Evolutionary conservation across 257 asterid species (phyloP), one percentile per base, ranked within the genome.

Genomic region (Henckelia pumila): DNA sequence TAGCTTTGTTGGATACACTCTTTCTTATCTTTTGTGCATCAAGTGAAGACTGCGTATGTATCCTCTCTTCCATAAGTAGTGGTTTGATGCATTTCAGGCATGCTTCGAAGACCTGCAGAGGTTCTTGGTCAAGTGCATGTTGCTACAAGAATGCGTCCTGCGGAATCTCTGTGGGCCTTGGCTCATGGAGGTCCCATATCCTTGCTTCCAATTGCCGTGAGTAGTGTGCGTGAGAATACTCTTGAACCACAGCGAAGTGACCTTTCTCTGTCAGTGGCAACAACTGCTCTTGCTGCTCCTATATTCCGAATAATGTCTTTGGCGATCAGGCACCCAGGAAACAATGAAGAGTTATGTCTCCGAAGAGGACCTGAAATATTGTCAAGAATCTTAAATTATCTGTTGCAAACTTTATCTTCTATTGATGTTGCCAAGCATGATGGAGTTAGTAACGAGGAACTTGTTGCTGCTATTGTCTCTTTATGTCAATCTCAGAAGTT

Each of bases 81-180:
- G 47, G 60, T 66, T 53, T 67, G 75, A 25, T 75, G 73, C 63
- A 66, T 72, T 76, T 78, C 81, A 93, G 99, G 99, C 65, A 76
- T 84, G 85, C 86, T 78, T 50, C 87, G 99, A 71, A 84, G 97
- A 70, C 99, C 96, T 29, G 99, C 99, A 44, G 99, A 93, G 84
- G 96, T 93, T 79, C 97, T 93, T 70, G 99, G 99, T 76, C 99
- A 93, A 83, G 99, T 93, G 68, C 96, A 93, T 59, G 97, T 93
- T 75, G 96, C 98, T 67, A 81, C 83, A 73, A 89, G 97, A 84
- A 86, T 86, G 87, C 86, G 98, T 28, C 96, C 98, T 20, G 69
- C 87, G 17, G 97, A 93, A 81, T 92, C 99, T 72, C 78, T 93
- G 66, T 93, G 99, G 99, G 95, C 96, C 76, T 76, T 90, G 87